Evolutionary conservation across 2,329 filamentous ascomycete species (phyloP), one percentile per base, ranked within the genome.

Genomic region (Venturia oleaginea): DNA sequence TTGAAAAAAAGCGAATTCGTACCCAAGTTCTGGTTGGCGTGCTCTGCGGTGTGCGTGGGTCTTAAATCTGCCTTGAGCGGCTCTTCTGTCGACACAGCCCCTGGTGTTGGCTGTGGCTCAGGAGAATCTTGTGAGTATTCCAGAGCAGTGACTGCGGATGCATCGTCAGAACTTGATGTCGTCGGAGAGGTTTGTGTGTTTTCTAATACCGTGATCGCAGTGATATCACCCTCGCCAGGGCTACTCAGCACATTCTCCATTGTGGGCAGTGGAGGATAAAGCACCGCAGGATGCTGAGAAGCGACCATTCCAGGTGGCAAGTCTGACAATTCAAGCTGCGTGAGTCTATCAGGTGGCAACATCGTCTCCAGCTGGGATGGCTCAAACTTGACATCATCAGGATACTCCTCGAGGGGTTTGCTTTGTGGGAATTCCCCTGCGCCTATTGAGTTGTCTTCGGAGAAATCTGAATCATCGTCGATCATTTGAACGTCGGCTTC

Each of bases 301-400:
- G 51, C 27, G 4, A 57, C 27, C 51, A 57, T 57, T 30, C 27
- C 51, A 57, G 51, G 30, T 13, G 51, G 51, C 19, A 57, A 34
- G 30, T 19, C 51, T 57, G 51, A 15, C 19, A 57, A 4, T 22
- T 57, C 15, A 8, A 57, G 51, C n/a, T 57, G 51, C 15, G 27
- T 22, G 19, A 57, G 51, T 34, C 51, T 57, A 19, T 57, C 30
- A 22, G 51, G 51, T 7, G 51, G 30, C 7, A 13, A 34, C 51
- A 57, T 57, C 8, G 51, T 30, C 30, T 57, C 51, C 8, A 57
- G 51, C 30, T 57, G 51, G 19, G 51, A 57, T n/a, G 51, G 51
- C 51, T 57, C 51, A 57, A 57, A 57, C 19, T 57, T 57, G 27
- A 22, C 51, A 57, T 57, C 51, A 34, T 57, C 51, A n/a, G 51